Base-by-base conservation (phyloP, 208 protist genomes). In the Trypanosoma grayi region DNA sequence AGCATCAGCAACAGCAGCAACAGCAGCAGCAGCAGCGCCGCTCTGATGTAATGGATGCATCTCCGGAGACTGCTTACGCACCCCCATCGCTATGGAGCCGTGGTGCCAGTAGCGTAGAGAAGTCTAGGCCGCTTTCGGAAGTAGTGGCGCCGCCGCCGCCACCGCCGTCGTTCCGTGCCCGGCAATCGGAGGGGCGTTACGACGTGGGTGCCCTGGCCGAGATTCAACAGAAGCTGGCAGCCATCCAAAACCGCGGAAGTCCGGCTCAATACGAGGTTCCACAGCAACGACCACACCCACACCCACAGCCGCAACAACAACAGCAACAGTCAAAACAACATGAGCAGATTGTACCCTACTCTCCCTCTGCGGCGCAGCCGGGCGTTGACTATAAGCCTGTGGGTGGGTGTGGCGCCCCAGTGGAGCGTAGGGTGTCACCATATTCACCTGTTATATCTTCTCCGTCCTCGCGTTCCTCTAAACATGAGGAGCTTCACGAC, bases 401-500 rank as follows among this genome's bases (percentile, higher is more conserved):
- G 39, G 24, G 8, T 20, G 18, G 18, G 22, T 33, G 3, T 27
- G 18, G 31, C 33, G n/a, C 18, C 11, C 10, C 30, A n/a, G 11
- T 54, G 27, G 24, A 18, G 30, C 14, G 25, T 50, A 40, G 47
- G 47, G 14, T 1, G 20, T 39, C 39, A 24, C 27, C 28, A 33
- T 50, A 40, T 27, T 28, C 36, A 40, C 36, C 34, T 40, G 60
- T 25, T 14, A 30, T 66, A 27, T 66, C 60, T 9, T 40, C 48
- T n/a, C 22, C 50, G n/a, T 66, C 48, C 3, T 57, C 60, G 13
- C 13, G 48, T 24, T 50, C 47, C 18, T 66, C 60, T 36, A 57
- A 31, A 4, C 43, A 48, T 4, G 48, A 37, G 8, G 37, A 46
- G 33, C 0, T 30, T 11, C 16, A 37, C 16, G 10, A 37, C 20